Percentiles rank a stretch among this genome's conserved stretches.
Evolutionary conservation across 305 asterid genomes (phyloP).

Genomic region (Fraxinus albicans): DNA sequence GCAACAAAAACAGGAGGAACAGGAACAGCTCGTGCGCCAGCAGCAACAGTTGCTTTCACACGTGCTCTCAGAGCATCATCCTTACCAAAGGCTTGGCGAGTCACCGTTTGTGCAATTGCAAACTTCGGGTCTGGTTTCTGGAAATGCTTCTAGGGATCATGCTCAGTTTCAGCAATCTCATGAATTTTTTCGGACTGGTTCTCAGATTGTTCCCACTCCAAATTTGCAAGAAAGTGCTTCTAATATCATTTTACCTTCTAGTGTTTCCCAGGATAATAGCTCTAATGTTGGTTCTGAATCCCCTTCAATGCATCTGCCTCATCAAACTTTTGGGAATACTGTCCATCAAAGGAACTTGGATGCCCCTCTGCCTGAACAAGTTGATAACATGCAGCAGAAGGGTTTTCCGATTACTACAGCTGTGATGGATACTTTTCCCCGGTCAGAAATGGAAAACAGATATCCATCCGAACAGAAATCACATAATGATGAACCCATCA

Average conservation of each 20-base stretch:
- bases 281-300: conserved; percentile 38
- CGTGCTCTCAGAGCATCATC: conserved; percentile 49
- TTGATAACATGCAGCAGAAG: conserved; percentile 33
- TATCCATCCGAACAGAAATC: conserved; percentile 26
- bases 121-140: conserved; percentile 40
- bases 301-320: conserved; percentile 45
- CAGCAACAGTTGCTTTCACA: conserved; percentile 75
- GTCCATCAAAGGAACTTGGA: conserved; percentile 36
- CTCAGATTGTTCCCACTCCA: conserved; percentile 38
- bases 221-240: conserved; percentile 37
- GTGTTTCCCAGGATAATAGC: conserved; percentile 42
- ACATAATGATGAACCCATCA: conserved; percentile 26
- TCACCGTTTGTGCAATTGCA: conserved; percentile 42
- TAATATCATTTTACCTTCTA: conserved; percentile 33
- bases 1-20: conserved; percentile 63
- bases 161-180: conserved; percentile 42
- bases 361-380: conserved; percentile 32
- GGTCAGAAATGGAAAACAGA: conserved; percentile 25
- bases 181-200: conserved; percentile 40
- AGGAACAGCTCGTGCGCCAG: conserved; percentile 54
- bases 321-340: conserved; percentile 36
- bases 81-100: conserved; percentile 48
- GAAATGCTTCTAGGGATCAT: conserved; percentile 47
- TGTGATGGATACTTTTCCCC: conserved; percentile 26
- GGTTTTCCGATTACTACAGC: conserved; percentile 24